These are phyloP conservation scores for Pseudoscleropodium purum DNA, from an alignment of 225 moss, liverwort and hornwort species.

Conservation along the genomic window DNA sequence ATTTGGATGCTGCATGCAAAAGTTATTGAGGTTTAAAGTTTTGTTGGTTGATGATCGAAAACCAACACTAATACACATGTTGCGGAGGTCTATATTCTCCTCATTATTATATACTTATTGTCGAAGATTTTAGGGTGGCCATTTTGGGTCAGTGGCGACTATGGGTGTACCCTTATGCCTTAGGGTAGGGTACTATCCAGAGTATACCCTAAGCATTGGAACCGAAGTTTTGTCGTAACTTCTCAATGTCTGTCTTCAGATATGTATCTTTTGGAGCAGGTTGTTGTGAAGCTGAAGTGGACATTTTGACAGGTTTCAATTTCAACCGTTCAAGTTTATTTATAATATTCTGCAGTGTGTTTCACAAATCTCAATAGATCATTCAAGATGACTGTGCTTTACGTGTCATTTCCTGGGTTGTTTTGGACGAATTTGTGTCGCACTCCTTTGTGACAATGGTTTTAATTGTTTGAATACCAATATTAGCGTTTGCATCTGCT, in stretches of 20 bases:
- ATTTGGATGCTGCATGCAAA: neutral
- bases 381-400: neutral
- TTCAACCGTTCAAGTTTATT: neutral
- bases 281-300: slow-evolving; percentile 70
- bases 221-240: neutral
- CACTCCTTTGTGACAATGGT: neutral
- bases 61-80: neutral
- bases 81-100: neutral
- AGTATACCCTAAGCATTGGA: neutral
- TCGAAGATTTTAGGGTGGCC: neutral
- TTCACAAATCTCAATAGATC: neutral
- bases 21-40: neutral
- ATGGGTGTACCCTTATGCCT: neutral
- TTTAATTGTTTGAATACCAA: neutral
- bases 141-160: neutral
- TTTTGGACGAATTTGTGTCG: neutral
- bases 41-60: neutral
- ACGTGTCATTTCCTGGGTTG: neutral
- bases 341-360: neutral
- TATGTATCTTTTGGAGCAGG: slow-evolving; percentile 79
- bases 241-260: slow-evolving; percentile 16
- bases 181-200: neutral
- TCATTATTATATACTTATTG: neutral
- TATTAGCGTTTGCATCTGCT: neutral
- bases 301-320: slow-evolving; percentile 58